Base-by-base conservation (phyloP, 108 stramenopile species). In the Epipyxis sp. region DNA sequence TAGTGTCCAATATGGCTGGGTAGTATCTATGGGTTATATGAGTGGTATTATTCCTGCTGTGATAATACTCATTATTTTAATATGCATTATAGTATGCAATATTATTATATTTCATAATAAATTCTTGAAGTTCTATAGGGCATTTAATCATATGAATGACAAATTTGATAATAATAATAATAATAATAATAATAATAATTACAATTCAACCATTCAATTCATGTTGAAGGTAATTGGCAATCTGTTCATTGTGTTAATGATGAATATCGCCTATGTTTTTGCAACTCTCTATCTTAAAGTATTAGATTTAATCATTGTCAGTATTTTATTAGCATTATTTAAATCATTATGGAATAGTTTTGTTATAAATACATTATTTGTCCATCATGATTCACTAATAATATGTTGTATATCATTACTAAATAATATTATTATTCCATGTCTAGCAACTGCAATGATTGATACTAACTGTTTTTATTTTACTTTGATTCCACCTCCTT, bases 381-480 rank as follows among this genome's bases (percentile, higher is more conserved):
- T 32, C 6, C 34, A 35, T 29, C 35, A 65, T 29, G 34, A 65
- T 65, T 16, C 34, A 6, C 10, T 29, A 3, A 32, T 65, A 32
- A 50, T 50, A 20, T 13, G 46, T 50, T 6, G 46, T 13, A 13
- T 50, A 50, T 32, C 34, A 32, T 65, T 65, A 37, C 34, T 65
- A 10, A 65, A 65, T 37, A 65, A 16, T 10, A 65, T 65, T 32
- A 37, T 65, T 29, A 32, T 32, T 65, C 61, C 61, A 65, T 65
- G 61, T 37, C 61, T 65, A 6, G 61, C 61, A 10, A 25, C 61
- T 29, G 34, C 34, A 32, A 37, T 65, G 25, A 32, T 32, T 10
- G 34, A 32, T 65, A 32, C 61, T 10, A 32, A 65, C 34, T 65
- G 61, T 25, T 65, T 65, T 37, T 65, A 65, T 37, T 65, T 32